These are phyloP conservation scores for Penicillium sp. DNA, from an alignment of 2,329 filamentous ascomycete genomes.

Conservation along the genomic window DNA sequence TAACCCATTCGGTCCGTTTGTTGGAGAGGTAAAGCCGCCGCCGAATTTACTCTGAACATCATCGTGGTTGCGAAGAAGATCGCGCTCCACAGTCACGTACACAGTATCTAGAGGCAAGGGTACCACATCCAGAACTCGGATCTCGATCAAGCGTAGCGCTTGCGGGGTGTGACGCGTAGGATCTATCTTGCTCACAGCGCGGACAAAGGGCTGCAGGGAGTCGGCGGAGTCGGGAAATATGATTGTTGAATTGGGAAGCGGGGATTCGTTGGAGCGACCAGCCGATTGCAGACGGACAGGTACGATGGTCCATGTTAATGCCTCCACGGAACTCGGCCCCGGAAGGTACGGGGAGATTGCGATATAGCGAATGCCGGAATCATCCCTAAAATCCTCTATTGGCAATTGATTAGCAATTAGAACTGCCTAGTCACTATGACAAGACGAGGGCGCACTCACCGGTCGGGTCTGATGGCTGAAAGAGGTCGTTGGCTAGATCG, in stretches of 20 bases:
- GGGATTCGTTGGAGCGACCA: constrained; percentile 57
- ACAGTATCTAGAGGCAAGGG: constrained; percentile 82
- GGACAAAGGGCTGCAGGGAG: constrained; percentile 79
- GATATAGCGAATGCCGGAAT: constrained; percentile 46
- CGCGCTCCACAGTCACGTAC: constrained; percentile 83
- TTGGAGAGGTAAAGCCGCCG: constrained; percentile 57
- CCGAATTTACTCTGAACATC: constrained; percentile 84
- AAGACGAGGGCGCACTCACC: constrained; percentile 39
- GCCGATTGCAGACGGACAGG: constrained; percentile 65
- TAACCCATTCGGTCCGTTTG: constrained; percentile 45
- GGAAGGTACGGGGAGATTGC: constrained; percentile 54
- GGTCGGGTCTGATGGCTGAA: constrained; percentile 62
- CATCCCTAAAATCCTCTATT: constrained; percentile 27
- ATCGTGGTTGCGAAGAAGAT: constrained; percentile 78
- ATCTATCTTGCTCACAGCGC: constrained; percentile 72
- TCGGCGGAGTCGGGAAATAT: constrained; percentile 75
- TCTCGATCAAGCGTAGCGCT: constrained; percentile 78
- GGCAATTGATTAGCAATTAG: not conserved
- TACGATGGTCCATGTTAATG: constrained; percentile 81
- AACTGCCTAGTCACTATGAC: not conserved
- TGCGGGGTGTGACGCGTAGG: constrained; percentile 75
- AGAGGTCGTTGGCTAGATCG: constrained; percentile 82
- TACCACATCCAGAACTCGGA: constrained; percentile 79
- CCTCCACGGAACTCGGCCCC: constrained; percentile 53
- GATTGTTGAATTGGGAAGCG: constrained; percentile 75